Evolutionary conservation across 2,329 filamentous ascomycete genomes (phyloP), one percentile per base, ranked within the genome.

Genomic region (Aureobasidium sp.): DNA sequence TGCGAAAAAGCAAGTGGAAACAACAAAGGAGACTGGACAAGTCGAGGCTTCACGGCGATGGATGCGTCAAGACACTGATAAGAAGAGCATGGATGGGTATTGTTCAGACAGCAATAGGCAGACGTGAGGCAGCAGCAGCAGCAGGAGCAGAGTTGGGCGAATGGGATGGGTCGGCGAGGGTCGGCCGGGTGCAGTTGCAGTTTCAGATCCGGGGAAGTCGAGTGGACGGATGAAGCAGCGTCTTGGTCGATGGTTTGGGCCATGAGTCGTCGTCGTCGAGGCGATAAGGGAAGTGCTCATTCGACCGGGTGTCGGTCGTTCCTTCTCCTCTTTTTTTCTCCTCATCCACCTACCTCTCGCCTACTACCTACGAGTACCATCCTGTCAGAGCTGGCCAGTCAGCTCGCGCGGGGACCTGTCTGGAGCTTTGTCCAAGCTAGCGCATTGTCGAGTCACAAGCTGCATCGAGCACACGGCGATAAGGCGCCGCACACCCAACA

Each of bases 381-480:
- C 5, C 19, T 14, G 22, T 6, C 12, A 12, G 14, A 17, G 49
- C 35, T 37, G 49, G 22, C 42, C 54, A 58, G 54, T 58, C 54
- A 48, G 42, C 39, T 19, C 12, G 22, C 42, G 40, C 31, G 42
- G 54, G 42, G 54, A 58, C 54, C 42, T 58, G 22, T 47, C 12
- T 31, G 15, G 19, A 58, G 53, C 53, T 58, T 19, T 48, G 54
- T 37, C 31, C 42, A 47, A 37, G 54, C 42, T 58, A 48, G 42
- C 42, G 54, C 29, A 15, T 37, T 39, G 57, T 60, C 57, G 57
- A 60, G 57, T 60, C 57, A 60, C 57, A 60, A 60, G 57, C 57
- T 60, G 44, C 57, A 58, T 58, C 37, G 12, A 24, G 22, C 22
- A 14, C 15, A 47, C 54, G 42, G 42, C 42, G 57, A 60, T 50